Percentiles rank a stretch among this genome's conserved stretches.
These are phyloP conservation scores for Mycena sp. DNA, from an alignment of 1,284 basidiomycete genomes.

Conservation along the genomic window DNA sequence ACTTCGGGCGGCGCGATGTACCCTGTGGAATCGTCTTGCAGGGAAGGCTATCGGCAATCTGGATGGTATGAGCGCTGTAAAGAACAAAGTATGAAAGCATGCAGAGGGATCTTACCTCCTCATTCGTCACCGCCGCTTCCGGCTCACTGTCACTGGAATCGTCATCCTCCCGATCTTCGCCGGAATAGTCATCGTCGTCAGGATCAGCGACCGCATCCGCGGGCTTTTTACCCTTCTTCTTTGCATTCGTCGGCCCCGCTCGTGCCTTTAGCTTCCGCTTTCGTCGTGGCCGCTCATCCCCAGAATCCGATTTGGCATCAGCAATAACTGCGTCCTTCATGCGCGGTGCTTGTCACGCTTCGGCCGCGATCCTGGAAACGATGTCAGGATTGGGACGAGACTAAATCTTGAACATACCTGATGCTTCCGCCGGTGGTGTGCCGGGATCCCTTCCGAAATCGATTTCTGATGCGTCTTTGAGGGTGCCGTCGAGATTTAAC, in stretches of 20 bases:
- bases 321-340: no score
- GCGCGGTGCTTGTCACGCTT: no score
- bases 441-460: no score
- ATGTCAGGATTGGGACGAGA: no score
- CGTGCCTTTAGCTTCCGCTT: no score
- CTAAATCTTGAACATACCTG: no score
- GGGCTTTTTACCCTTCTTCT: background rate
- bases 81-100: background rate
- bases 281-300: no score
- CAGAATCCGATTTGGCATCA: no score
- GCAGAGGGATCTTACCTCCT: background rate
- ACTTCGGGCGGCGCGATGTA: background rate
- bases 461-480: no score
- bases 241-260: background rate
- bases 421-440: no score
- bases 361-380: no score
- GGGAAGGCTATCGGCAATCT: conserved; percentile 1
- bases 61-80: background rate
- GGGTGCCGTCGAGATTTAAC: no score
- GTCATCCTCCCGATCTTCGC: background rate
- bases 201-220: background rate
- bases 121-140: background rate
- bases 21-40: conserved; percentile 9
- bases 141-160: conserved; percentile 1
- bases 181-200: background rate